Conservation (phyloP, 768 basidiomycete genomes). For the Amyloporia xantha region DNA sequence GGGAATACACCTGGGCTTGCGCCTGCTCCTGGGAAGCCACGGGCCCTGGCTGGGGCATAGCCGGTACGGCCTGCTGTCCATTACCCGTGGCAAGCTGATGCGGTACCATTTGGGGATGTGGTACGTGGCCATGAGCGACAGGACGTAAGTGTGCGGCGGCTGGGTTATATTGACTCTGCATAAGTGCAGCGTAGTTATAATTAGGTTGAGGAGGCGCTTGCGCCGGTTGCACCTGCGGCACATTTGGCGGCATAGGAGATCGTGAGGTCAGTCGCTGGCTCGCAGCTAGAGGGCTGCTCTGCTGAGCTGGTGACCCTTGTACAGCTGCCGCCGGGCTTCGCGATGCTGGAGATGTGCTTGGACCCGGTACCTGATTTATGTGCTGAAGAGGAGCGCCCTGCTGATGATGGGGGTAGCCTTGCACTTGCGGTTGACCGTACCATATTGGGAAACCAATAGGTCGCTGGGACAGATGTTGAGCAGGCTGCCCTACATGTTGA, state of each 20-base stretch:
- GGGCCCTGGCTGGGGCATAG: slow-evolving; percentile 8
- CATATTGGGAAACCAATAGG: slow-evolving; percentile 4
- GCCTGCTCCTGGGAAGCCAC: slow-evolving; percentile 7
- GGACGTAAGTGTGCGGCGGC: slow-evolving; percentile 7
- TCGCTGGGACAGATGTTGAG: slow-evolving; percentile 2
- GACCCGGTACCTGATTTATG: slow-evolving; percentile 17
- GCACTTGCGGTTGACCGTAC: slow-evolving; percentile 4
- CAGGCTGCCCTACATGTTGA: slow-evolving; percentile 1
- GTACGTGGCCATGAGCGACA: slow-evolving; percentile 2
- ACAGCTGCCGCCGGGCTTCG: slow-evolving; percentile 15
- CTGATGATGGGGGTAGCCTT: slow-evolving; percentile 8
- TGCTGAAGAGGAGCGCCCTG: slow-evolving; percentile 13
- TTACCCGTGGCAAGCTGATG: slow-evolving; percentile 10
- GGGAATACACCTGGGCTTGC: slow-evolving; percentile 15
- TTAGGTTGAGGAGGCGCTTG: slow-evolving; percentile 12
- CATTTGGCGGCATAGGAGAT: slow-evolving; percentile 17
- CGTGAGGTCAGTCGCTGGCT: slow-evolving; percentile 13
- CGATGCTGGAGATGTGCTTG: slow-evolving; percentile 10
- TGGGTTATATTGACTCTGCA: slow-evolving; percentile 5
- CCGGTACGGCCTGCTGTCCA: slow-evolving; percentile 7
- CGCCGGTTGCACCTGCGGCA: slow-evolving; percentile 6
- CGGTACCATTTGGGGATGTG: slow-evolving; percentile 14
- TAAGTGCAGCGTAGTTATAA: slow-evolving; percentile 2
- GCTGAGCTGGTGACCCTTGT: slow-evolving; percentile 11
- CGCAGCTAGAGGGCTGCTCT: slow-evolving; percentile 15